Percentiles rank a stretch among this genome's conserved stretches.
These are phyloP conservation scores for Trichoderma sp. DNA, from an alignment of 2,329 filamentous ascomycete species.

Conservation along the genomic window DNA sequence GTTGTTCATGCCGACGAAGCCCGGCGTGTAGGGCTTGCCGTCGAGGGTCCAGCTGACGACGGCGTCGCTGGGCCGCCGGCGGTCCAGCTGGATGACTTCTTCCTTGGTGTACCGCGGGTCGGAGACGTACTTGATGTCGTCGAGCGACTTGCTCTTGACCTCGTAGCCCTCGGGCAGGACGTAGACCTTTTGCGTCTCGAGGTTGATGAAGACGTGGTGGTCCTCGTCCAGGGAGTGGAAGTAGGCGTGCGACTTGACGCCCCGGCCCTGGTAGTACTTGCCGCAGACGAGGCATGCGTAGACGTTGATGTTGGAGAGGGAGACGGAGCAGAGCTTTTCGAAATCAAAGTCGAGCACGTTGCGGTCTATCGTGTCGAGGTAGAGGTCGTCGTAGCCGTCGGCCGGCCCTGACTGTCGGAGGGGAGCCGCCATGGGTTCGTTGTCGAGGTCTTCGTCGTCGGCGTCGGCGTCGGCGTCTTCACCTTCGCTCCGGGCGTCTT, in stretches of 20 bases:
- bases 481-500: no score
- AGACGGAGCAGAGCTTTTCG: slow-evolving; percentile 96
- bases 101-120: slow-evolving; percentile 82
- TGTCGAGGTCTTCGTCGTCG: slow-evolving; percentile 47
- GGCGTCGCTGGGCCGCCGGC: slow-evolving; percentile 47
- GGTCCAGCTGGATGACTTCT: slow-evolving; percentile 80
- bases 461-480: slow-evolving; percentile 38
- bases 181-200: slow-evolving; percentile 88
- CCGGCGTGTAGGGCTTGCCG: slow-evolving; percentile 85
- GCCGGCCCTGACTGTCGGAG: slow-evolving; percentile 75
- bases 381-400: slow-evolving; percentile 90
- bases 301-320: slow-evolving; percentile 96
- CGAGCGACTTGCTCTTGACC: slow-evolving; percentile 88
- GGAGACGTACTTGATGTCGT: slow-evolving; percentile 97
- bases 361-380: slow-evolving; percentile 95
- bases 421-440: slow-evolving; percentile 47
- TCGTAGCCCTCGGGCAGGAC: slow-evolving; percentile 96
- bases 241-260: slow-evolving; percentile 93
- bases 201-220: slow-evolving; percentile 98
- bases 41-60: slow-evolving; percentile 71
- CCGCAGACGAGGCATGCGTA: slow-evolving; percentile 97
- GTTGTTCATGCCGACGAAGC: slow-evolving; percentile 99
- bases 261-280: slow-evolving; percentile 95
- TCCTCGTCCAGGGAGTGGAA: slow-evolving; percentile 94
- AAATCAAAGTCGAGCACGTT: slow-evolving; percentile 96